Evolutionary conservation across 768 basidiomycete species (phyloP).

Genomic region (Russula brevipes): DNA sequence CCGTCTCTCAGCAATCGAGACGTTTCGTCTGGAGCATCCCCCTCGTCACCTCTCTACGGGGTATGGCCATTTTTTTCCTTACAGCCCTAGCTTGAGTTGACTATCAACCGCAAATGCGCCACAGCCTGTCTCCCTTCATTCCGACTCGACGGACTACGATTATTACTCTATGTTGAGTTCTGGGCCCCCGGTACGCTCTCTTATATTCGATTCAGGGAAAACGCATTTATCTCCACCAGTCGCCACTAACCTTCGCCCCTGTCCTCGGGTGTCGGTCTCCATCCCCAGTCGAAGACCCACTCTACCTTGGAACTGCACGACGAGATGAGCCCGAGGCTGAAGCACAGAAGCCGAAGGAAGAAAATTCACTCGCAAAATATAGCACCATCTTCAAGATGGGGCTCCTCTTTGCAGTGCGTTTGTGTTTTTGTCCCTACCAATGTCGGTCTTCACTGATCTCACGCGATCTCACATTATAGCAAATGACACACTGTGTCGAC

Average conservation of each 20-base stretch:
- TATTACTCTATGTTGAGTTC: not conserved
- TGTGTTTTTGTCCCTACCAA: not conserved
- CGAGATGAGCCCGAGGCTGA: not conserved
- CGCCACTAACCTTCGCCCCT: constrained; percentile 11
- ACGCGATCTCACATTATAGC: not conserved
- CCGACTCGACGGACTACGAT: constrained; percentile 8
- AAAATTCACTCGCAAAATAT: not conserved
- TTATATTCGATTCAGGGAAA: not conserved
- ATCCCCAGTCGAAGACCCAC: not conserved
- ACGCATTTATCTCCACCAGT: constrained; percentile 1
- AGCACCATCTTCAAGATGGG: constrained; percentile 7
- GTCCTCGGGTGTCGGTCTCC: not conserved
- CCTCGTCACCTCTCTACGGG: constrained; percentile 11
- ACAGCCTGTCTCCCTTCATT: constrained; percentile 8
- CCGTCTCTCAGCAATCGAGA: constrained; percentile 4
- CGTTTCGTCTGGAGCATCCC: not conserved
- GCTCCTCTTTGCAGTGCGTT: not conserved
- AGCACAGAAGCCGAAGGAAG: not conserved
- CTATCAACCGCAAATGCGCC: not conserved
- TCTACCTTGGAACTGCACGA: not conserved
- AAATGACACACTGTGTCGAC: not conserved
- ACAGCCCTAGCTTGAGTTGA: not conserved
- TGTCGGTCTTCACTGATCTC: not conserved
- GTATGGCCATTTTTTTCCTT: not conserved
- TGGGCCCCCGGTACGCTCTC: not conserved